These are phyloP conservation scores for Zymoseptoria passerinii DNA, from an alignment of 2,329 filamentous ascomycete species.

Conservation along the genomic window DNA sequence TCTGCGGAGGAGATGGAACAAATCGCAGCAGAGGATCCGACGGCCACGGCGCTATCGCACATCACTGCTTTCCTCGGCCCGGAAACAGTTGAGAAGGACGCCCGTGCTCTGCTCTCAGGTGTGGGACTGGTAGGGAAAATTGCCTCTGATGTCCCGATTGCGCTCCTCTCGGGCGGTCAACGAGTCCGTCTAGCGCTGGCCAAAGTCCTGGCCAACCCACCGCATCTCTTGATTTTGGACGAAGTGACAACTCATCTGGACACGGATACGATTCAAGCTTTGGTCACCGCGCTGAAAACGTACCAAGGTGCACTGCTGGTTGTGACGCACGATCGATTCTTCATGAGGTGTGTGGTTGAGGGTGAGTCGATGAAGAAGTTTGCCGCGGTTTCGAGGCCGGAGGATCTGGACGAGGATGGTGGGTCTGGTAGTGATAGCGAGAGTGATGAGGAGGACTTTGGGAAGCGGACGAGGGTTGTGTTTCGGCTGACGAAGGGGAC, in stretches of 20 bases:
- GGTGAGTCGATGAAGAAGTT: constrained; percentile 35
- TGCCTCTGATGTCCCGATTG: constrained; percentile 64
- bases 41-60: constrained; percentile 57
- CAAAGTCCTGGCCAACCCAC: constrained; percentile 57
- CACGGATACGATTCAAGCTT: constrained; percentile 66
- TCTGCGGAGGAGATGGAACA: constrained; percentile 61
- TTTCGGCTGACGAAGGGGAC: constrained; percentile 15
- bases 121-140: constrained; percentile 62
- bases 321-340: constrained; percentile 76
- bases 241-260: constrained; percentile 82
- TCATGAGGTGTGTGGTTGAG: constrained; percentile 66
- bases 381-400: constrained; percentile 8
- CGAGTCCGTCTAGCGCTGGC: constrained; percentile 58
- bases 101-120: constrained; percentile 57
- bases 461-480: constrained; percentile 7
- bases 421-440: constrained; percentile 1
- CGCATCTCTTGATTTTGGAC: constrained; percentile 67
- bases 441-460: constrained; percentile 15
- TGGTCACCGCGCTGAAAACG: constrained; percentile 55
- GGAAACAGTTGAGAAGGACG: constrained; percentile 55
- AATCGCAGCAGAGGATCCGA: constrained; percentile 43
- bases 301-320: constrained; percentile 70
- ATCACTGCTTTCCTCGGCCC: constrained; percentile 48
- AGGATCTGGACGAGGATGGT: constrained; percentile 22
- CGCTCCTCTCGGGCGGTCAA: constrained; percentile 71